Evolutionary conservation across 192 early-diverging fungal species (phyloP).

Genomic region (Coemansia sp.): DNA sequence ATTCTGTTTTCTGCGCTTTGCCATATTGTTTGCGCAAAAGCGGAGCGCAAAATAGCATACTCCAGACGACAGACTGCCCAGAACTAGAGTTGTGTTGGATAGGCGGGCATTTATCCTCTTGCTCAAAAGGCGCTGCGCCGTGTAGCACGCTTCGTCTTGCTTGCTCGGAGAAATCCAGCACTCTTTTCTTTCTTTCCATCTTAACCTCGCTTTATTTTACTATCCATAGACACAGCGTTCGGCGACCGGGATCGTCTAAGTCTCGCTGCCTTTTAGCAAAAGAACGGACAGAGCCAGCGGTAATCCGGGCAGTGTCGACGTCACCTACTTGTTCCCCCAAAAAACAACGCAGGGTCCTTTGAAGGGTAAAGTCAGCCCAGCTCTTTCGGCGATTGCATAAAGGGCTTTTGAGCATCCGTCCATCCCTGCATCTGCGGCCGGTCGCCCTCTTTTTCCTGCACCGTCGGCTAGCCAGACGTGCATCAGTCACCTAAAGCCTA

Average conservation of each 20-base stretch:
- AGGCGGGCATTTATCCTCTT: neutral
- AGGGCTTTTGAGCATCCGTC: neutral
- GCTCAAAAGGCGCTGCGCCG: conserved; percentile 1
- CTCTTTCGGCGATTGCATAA: conserved; percentile 8
- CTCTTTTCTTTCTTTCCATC: neutral
- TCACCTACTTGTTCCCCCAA: conserved; percentile 4
- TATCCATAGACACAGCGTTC: neutral
- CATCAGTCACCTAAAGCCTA: neutral
- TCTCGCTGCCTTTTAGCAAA: conserved; percentile 2
- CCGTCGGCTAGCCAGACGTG: neutral
- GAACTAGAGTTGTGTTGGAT: neutral
- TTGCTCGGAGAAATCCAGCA: neutral
- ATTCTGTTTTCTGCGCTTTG: neutral
- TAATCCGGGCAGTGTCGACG: conserved; percentile 3
- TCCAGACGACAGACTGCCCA: neutral
- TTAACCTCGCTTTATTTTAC: neutral
- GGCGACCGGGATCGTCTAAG: neutral
- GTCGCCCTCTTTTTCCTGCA: conserved; percentile 2
- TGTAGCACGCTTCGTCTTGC: neutral
- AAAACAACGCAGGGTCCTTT: conserved; percentile 8
- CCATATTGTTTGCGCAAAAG: neutral
- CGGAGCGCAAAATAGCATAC: neutral
- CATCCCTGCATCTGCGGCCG: conserved; percentile 5
- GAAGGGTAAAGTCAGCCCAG: conserved; percentile 10
- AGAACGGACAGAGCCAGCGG: neutral